Evolutionary conservation across 768 basidiomycete genomes (phyloP).

Genomic region (Austroboletus festivus): DNA sequence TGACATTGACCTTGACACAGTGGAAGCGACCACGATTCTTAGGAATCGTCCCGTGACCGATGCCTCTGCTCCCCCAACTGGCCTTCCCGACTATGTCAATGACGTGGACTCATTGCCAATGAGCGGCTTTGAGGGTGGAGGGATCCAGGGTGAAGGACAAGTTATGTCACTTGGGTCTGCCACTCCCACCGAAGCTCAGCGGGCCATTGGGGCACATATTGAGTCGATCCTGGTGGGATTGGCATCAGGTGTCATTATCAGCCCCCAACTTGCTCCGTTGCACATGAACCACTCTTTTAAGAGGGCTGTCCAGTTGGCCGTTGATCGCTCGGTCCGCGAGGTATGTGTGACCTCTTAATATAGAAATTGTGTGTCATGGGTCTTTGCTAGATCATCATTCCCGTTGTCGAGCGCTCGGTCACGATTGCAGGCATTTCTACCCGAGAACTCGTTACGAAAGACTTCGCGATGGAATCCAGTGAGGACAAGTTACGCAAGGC

Average conservation of each 20-base stretch:
- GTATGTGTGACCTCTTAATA: conserved; percentile 37
- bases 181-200: conserved; percentile 60
- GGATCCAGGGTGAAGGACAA: conserved; percentile 52
- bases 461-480: conserved; percentile 90
- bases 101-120: conserved; percentile 81
- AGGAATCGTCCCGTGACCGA: conserved; percentile 72
- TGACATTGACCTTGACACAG: conserved; percentile 77
- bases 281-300: conserved; percentile 82
- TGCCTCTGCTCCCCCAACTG: conserved; percentile 45
- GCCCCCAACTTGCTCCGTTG: conserved; percentile 68
- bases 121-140: conserved; percentile 59
- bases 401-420: conserved; percentile 96
- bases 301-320: conserved; percentile 83
- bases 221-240: conserved; percentile 76
- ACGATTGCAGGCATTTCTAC: conserved; percentile 99
- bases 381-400: conserved; percentile 75
- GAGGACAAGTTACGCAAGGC: conserved; percentile 90
- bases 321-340: conserved; percentile 94
- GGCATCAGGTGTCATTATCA: conserved; percentile 73
- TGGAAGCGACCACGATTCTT: conserved; percentile 82
- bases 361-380: not conserved
- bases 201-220: conserved; percentile 71
- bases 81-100: conserved; percentile 72
- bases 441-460: conserved; percentile 90
- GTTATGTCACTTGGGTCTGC: conserved; percentile 59